A percentile compares a stretch with the other conserved stretches of the same genome.
phyloP scores from a whole-genome alignment of 495 filamentous ascomycete species.

The Aspergillus sclerotioniger region DNA sequence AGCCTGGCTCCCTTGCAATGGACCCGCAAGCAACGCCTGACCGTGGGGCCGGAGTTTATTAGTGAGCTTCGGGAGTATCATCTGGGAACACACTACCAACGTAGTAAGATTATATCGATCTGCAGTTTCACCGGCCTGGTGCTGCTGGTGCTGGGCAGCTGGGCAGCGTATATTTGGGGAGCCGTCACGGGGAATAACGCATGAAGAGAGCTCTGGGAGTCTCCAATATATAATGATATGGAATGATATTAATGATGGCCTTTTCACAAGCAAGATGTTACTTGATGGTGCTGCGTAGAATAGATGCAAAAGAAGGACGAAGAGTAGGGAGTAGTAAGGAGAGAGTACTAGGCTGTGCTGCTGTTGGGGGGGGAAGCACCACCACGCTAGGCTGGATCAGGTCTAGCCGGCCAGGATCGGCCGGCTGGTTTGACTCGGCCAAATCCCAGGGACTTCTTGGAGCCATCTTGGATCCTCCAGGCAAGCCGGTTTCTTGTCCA shows the following conservation, averaged over 20 bases:
- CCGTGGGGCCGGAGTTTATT: conserved; percentile 29
- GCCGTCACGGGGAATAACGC: conserved; percentile 38
- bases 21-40: conserved; percentile 39
- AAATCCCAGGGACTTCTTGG: not conserved
- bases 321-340: no score
- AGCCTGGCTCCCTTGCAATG: conserved; percentile 39
- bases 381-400: not conserved
- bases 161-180: conserved; percentile 47
- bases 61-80: conserved; percentile 26
- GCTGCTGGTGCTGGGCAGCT: conserved; percentile 32
- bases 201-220: not conserved
- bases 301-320: not conserved
- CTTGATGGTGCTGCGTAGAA: no score
- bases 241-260: no score
- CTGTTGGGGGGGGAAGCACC: not conserved
- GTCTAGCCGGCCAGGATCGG: not conserved
- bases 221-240: no score
- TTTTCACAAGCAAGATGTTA: not conserved
- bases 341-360: no score
- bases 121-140: conserved; percentile 30
- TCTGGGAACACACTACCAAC: conserved; percentile 21
- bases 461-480: not conserved
- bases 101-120: conserved; percentile 27
- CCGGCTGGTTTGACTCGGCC: not conserved
- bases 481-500: not conserved